Evolutionary conservation across 345 rosid genomes (phyloP), one percentile per base, ranked within the genome.

Genomic region (Kandelia obovata): DNA sequence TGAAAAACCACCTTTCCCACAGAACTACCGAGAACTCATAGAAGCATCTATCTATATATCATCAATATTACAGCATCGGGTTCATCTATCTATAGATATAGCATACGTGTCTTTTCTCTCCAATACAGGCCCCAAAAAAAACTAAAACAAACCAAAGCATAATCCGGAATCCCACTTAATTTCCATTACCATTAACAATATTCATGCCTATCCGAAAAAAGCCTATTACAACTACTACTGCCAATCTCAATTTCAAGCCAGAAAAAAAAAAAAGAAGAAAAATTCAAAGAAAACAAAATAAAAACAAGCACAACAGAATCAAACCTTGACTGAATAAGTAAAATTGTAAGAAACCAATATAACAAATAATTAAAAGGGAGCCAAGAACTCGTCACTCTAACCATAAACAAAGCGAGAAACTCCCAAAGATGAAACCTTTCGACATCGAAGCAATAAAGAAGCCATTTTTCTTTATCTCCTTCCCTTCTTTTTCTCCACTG

Each of bases 341-440:
- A 27, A 37, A 49, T 4, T 55, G 43, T 9, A 58, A 30, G 3
- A 52, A 20, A 0, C 20, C 43, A 56, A 81, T 5, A 20, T 25
- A 23, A 47, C 5, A 57, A 46, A 64, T 53, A 65, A 26, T 23
- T 13, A 67, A 51, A 8, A 57, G 10, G 7, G 0, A 73, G 13
- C 10, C 19, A 21, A 61, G 49, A 61, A 51, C 8, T 61, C 0
- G 65, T 79, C 66, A 53, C 0, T 65, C 74, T 34, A 78, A 92
- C 97, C 97, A 73, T 77, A 78, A 67, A 85, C 67, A 73, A 83
- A 8, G 71, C 81, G 74, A 67, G 86, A 70, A 78, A 80, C 26
- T n/a, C 84, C 86, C 20, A 81, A 80, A 79, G 86, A 62, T 73
- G 90, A 68, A 75, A 74, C 80, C 80, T 84, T 86, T 73, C 85